Conservation (phyloP, 129 eudicot genomes). For the Tagetes patula region DNA sequence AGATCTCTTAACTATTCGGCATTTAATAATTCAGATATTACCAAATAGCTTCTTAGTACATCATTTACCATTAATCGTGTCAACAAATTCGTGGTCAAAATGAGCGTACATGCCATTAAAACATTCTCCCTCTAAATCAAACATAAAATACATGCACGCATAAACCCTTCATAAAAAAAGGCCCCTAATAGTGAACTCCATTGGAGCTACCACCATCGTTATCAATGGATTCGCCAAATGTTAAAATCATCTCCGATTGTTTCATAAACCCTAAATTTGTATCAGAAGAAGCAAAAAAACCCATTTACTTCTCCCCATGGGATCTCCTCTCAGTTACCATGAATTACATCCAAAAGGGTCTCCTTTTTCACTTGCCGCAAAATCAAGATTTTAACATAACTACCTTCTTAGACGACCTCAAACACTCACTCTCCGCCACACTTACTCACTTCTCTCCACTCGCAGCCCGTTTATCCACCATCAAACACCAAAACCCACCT, state of each 20-base stretch:
- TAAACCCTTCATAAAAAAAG: too few relatives aligned
- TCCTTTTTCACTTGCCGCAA: slow-evolving; percentile 29
- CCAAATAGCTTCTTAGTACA: too few relatives aligned
- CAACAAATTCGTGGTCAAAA: too few relatives aligned
- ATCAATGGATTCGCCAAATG: slow-evolving; percentile 6
- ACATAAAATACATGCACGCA: too few relatives aligned
- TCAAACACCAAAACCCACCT: slow-evolving; percentile 35
- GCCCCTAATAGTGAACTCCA: too few relatives aligned
- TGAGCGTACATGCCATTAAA: too few relatives aligned
- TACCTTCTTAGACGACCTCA: slow-evolving; percentile 38
- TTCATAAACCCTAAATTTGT: slow-evolving; percentile 14
- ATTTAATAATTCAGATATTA: too few relatives aligned
- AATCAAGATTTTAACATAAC: slow-evolving; percentile 21
- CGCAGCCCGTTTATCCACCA: slow-evolving; percentile 52
- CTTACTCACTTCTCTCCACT: slow-evolving; percentile 50
- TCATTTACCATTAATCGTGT: too few relatives aligned
- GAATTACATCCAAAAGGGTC: slow-evolving; percentile 53
- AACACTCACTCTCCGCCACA: slow-evolving; percentile 43
- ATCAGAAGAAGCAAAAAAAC: slow-evolving; percentile 25
- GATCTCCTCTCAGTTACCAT: background rate
- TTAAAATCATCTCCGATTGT: slow-evolving; percentile 22
- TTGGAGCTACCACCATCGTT: too few relatives aligned
- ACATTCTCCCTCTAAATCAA: too few relatives aligned
- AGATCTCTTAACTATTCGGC: too few relatives aligned
- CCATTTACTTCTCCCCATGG: slow-evolving; percentile 22